Conservation (phyloP, 2,329 filamentous ascomycete species). For the Didymella exigua region DNA sequence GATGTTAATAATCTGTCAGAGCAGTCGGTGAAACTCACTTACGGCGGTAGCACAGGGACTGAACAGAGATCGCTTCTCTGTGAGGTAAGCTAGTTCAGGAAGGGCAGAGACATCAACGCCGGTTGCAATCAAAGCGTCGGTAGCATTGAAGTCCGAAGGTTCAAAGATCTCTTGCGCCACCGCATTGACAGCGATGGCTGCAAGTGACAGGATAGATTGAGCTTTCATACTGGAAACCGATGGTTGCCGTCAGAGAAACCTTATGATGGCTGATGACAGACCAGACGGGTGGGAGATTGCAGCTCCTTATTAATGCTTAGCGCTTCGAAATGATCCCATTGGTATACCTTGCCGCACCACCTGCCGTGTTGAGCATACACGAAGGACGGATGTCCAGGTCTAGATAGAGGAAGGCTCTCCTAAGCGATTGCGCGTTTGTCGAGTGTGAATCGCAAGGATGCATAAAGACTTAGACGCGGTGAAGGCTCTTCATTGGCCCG, state of each 20-base stretch:
- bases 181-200: not conserved
- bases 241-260: not conserved
- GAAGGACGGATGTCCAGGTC: not conserved
- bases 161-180: slow-evolving; percentile 8
- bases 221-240: not conserved
- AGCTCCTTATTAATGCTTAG: not conserved
- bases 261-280: not conserved
- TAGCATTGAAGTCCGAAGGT: slow-evolving; percentile 17
- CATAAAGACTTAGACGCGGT: no score
- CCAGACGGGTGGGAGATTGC: not conserved
- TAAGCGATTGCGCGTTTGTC: not conserved
- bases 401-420: not conserved
- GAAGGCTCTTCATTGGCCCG: not conserved
- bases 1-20: not conserved
- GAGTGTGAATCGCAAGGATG: no score
- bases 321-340: not conserved
- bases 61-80: not conserved
- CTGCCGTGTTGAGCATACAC: not conserved
- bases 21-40: not conserved
- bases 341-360: not conserved
- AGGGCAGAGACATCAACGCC: slow-evolving; percentile 18
- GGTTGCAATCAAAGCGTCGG: slow-evolving; percentile 17
- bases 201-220: not conserved
- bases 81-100: slow-evolving; percentile 4
- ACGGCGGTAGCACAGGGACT: not conserved